Percentiles rank a stretch among this genome's conserved stretches.
These are phyloP conservation scores for Hemisphaericaspora xylofermentans DNA, from an alignment of 1,139 yeast species.

Conservation along the genomic window DNA sequence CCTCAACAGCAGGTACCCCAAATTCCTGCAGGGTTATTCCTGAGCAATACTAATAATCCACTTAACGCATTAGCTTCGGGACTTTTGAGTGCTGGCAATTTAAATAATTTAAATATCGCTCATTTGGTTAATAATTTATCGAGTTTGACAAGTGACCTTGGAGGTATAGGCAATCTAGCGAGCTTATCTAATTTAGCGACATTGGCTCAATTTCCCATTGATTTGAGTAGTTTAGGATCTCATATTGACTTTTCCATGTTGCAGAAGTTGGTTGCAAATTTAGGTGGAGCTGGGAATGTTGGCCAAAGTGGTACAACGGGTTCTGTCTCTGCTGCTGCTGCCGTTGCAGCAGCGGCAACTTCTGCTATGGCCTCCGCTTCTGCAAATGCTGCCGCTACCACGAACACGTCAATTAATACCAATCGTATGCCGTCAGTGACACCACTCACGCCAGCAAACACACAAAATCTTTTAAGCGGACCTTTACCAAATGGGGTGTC, in stretches of 20 bases:
- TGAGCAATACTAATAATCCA: slow-evolving; percentile 9
- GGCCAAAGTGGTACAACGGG: slow-evolving; percentile 2
- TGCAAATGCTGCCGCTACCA: slow-evolving; percentile 11
- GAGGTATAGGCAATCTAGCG: slow-evolving; percentile 41
- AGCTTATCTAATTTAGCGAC: slow-evolving; percentile 43
- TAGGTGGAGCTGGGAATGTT: slow-evolving; percentile 1
- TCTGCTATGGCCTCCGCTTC: slow-evolving; percentile 9
- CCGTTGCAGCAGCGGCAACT: slow-evolving; percentile 1
- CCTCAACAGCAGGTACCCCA: not conserved
- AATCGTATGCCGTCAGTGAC: not conserved
- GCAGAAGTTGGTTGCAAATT: slow-evolving; percentile 2
- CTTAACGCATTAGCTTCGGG: slow-evolving; percentile 15
- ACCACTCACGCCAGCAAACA: slow-evolving; percentile 1
- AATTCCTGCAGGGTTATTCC: slow-evolving; percentile 2
- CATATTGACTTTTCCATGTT: slow-evolving; percentile 25
- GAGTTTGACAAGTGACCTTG: slow-evolving; percentile 20
- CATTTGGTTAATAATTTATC: slow-evolving; percentile 46
- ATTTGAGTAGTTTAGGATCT: slow-evolving; percentile 37
- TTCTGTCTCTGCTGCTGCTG: slow-evolving; percentile 6
- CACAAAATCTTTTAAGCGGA: not conserved
- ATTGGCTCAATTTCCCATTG: slow-evolving; percentile 46
- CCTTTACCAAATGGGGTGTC: not conserved
- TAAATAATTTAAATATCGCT: slow-evolving; percentile 45
- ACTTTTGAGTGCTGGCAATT: slow-evolving; percentile 43
- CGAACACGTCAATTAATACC: not conserved